Percentiles rank a stretch among this genome's conserved stretches.
These are phyloP conservation scores for Cladophialophora immunda DNA, from an alignment of 2,329 filamentous ascomycete species.

Conservation along the genomic window DNA sequence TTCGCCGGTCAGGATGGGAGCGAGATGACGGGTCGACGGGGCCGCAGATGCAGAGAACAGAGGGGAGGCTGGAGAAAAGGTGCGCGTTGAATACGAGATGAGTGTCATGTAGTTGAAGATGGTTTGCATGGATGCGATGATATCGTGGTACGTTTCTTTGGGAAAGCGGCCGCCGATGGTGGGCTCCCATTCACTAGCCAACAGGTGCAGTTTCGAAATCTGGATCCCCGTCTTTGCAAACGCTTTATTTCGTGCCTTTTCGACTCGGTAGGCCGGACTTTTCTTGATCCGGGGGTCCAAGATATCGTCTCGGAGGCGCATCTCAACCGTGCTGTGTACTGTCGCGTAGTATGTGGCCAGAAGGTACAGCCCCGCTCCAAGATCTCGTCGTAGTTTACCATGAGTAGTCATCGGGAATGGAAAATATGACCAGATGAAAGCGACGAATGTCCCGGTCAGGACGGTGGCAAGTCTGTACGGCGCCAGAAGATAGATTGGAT, in stretches of 20 bases:
- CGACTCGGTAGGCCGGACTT: conserved; percentile 10
- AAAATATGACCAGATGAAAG: conserved; percentile 24
- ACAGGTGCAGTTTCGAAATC: neutral
- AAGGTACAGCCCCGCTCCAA: conserved; percentile 74
- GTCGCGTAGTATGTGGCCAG: conserved; percentile 73
- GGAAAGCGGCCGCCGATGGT: conserved; percentile 14
- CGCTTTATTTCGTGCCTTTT: neutral
- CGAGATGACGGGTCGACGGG: neutral
- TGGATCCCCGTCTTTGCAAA: conserved; percentile 3
- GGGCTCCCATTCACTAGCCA: conserved; percentile 6
- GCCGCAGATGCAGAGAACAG: neutral
- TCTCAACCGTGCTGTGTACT: conserved; percentile 8
- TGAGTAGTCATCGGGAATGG: conserved; percentile 73
- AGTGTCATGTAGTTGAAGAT: conserved; percentile 1
- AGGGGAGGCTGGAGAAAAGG: neutral
- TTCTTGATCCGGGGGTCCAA: conserved; percentile 7
- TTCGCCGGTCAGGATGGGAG: neutral
- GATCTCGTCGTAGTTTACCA: conserved; percentile 70
- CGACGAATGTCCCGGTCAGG: conserved; percentile 13
- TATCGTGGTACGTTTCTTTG: conserved; percentile 6
- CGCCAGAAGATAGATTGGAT: conserved; percentile 25
- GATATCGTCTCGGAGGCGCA: conserved; percentile 2
- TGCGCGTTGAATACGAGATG: neutral
- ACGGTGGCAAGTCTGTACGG: conserved; percentile 22
- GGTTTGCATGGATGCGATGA: neutral